Evolutionary conservation across 768 basidiomycete genomes (phyloP).

Genomic region (Tricholoma terreum): DNA sequence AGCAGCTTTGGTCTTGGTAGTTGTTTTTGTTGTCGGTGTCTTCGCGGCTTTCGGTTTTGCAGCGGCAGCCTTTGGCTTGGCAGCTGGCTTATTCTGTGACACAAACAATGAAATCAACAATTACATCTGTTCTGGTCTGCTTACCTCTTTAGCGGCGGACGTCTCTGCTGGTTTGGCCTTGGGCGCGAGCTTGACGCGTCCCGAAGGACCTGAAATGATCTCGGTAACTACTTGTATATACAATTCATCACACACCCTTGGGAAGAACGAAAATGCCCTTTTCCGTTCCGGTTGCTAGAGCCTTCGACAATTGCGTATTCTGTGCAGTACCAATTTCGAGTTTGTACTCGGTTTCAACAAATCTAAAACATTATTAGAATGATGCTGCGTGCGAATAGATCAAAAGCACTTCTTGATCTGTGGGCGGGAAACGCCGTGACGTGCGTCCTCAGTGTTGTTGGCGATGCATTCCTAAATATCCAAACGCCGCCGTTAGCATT

Average conservation of each 20-base stretch:
- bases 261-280: constrained; percentile 83
- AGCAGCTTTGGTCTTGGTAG: constrained; percentile 28
- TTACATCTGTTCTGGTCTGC: constrained; percentile 12
- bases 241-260: constrained; percentile 56
- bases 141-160: constrained; percentile 40
- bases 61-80: constrained; percentile 31
- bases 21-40: constrained; percentile 17
- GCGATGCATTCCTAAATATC: constrained; percentile 74
- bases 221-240: constrained; percentile 1
- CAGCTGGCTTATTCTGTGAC: constrained; percentile 37
- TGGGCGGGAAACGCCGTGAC: constrained; percentile 82
- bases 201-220: constrained; percentile 49
- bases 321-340: constrained; percentile 79
- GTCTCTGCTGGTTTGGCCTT: constrained; percentile 39
- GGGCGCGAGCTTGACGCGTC: constrained; percentile 71
- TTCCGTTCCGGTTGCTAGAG: constrained; percentile 78
- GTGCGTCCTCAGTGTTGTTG: constrained; percentile 69
- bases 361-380: constrained; percentile 45
- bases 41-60: constrained; percentile 26
- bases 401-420: constrained; percentile 83
- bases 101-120: constrained; percentile 3
- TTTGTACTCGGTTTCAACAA: constrained; percentile 79
- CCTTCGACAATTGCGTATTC: constrained; percentile 72
- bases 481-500: not conserved
- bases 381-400: constrained; percentile 5